Percentiles rank a stretch among this genome's conserved stretches.
Conservation (phyloP, 176 grass and related monocot species). For the Bromus sterilis region DNA sequence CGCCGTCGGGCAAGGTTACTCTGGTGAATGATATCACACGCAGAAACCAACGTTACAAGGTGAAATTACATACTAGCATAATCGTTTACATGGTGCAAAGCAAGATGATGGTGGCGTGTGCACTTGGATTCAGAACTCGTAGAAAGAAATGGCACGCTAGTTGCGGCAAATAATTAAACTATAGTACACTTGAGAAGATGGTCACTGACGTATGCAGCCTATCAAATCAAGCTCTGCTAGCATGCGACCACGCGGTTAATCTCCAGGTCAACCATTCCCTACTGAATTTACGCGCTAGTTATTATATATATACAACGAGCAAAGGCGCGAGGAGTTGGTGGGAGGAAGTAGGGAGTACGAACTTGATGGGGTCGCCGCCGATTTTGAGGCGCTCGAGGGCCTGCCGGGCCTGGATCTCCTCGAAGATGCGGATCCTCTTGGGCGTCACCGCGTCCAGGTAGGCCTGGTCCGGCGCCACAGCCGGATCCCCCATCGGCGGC, state of each 20-base stretch:
- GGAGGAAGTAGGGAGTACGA: neutral
- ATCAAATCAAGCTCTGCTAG: neutral
- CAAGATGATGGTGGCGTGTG: neutral
- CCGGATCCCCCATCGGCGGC: slow-evolving; percentile 37
- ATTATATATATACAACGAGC: neutral
- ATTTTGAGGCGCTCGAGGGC: slow-evolving; percentile 51
- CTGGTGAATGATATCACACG: slow-evolving; percentile 34
- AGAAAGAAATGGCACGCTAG: neutral
- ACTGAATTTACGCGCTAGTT: neutral
- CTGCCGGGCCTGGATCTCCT: slow-evolving; percentile 57
- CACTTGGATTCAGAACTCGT: neutral
- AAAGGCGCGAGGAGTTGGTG: neutral
- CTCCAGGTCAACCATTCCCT: neutral
- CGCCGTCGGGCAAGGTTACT: slow-evolving; percentile 66
- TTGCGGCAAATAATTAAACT: neutral
- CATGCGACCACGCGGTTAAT: neutral
- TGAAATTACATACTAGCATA: neutral
- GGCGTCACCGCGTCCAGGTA: slow-evolving; percentile 58
- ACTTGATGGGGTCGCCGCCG: slow-evolving; percentile 74
- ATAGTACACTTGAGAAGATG: neutral
- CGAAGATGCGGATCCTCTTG: slow-evolving; percentile 60
- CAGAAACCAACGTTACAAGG: neutral
- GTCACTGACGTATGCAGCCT: neutral
- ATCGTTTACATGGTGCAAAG: neutral
- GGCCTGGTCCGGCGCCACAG: slow-evolving; percentile 30